These are phyloP conservation scores for Salinomyces thailandicus DNA, from an alignment of 2,329 filamentous ascomycete species.

Conservation along the genomic window DNA sequence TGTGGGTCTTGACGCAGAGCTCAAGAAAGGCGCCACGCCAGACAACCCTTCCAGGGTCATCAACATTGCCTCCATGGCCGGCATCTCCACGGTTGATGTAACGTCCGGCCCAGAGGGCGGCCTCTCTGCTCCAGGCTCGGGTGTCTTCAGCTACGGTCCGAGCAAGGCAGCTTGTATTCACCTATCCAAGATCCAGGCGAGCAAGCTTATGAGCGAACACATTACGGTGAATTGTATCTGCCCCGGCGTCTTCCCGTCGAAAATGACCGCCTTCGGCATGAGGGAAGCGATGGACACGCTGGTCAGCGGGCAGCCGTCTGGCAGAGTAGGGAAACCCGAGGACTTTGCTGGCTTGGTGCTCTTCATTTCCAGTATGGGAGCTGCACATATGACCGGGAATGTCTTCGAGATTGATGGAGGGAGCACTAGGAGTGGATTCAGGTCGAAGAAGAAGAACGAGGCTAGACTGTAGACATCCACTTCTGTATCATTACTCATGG, in stretches of 20 bases:
- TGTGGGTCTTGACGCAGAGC: conserved; percentile 34
- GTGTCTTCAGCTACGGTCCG: conserved; percentile 36
- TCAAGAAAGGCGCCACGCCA: conserved; percentile 32
- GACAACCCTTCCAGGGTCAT: conserved; percentile 35
- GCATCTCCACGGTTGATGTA: conserved; percentile 36
- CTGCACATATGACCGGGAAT: conserved; percentile 39
- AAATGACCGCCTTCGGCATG: conserved; percentile 44
- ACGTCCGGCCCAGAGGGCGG: conserved; percentile 39
- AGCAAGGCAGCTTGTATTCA: conserved; percentile 45
- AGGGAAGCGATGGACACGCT: conserved; percentile 40
- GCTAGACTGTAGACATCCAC: neutral
- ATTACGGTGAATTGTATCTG: conserved; percentile 48
- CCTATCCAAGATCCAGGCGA: conserved; percentile 44
- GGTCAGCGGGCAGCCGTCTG: conserved; percentile 36
- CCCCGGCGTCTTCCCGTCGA: conserved; percentile 45
- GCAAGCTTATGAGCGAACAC: conserved; percentile 41
- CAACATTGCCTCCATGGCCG: conserved; percentile 38
- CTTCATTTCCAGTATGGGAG: conserved; percentile 32
- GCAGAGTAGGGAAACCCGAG: conserved; percentile 37
- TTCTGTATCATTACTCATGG: too few relatives aligned
- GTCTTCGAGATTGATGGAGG: conserved; percentile 41
- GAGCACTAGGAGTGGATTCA: conserved; percentile 33
- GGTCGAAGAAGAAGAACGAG: conserved; percentile 22
- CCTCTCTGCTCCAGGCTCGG: conserved; percentile 37
- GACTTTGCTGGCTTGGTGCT: conserved; percentile 39